Evolutionary conservation across 495 filamentous ascomycete genomes (phyloP).

Genomic region (Penicillium paradoxum): DNA sequence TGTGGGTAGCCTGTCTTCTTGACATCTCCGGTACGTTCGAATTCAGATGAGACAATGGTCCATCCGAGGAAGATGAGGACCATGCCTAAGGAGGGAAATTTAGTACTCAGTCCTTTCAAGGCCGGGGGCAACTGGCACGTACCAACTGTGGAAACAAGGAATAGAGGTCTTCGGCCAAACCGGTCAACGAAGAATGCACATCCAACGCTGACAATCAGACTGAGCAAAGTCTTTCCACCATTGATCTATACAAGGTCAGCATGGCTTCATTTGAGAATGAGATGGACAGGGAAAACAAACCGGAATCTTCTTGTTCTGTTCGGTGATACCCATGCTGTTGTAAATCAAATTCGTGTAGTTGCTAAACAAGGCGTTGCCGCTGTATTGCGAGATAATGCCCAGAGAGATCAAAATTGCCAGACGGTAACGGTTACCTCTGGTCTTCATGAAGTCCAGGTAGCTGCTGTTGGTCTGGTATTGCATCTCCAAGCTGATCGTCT

Average conservation of each 20-base stretch:
- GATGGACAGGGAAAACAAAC: conserved; percentile 24
- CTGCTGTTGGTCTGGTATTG: conserved; percentile 25
- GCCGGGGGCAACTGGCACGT: background rate
- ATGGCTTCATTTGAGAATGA: background rate
- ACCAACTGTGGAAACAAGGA: conserved; percentile 50
- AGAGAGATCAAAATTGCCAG: conserved; percentile 51
- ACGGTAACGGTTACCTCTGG: conserved; percentile 63
- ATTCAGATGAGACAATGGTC: conserved; percentile 49
- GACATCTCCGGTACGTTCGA: conserved; percentile 42
- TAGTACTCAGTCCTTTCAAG: background rate
- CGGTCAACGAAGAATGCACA: conserved; percentile 55
- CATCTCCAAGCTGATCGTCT: conserved; percentile 25
- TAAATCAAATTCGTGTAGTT: conserved; percentile 54
- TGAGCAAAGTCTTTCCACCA: conserved; percentile 19
- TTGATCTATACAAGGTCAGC: conserved; percentile 9
- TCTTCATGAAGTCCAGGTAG: conserved; percentile 56
- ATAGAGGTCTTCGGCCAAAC: conserved; percentile 51
- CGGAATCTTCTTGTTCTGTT: conserved; percentile 41
- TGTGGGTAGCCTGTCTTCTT: conserved; percentile 45
- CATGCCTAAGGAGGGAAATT: conserved; percentile 31
- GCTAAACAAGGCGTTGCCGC: conserved; percentile 59
- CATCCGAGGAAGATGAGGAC: conserved; percentile 51
- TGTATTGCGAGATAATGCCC: conserved; percentile 56
- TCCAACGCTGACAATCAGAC: conserved; percentile 45
- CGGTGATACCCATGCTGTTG: conserved; percentile 48